Conservation (phyloP, 768 basidiomycete genomes). For the Tricholoma hemisulphureum region DNA sequence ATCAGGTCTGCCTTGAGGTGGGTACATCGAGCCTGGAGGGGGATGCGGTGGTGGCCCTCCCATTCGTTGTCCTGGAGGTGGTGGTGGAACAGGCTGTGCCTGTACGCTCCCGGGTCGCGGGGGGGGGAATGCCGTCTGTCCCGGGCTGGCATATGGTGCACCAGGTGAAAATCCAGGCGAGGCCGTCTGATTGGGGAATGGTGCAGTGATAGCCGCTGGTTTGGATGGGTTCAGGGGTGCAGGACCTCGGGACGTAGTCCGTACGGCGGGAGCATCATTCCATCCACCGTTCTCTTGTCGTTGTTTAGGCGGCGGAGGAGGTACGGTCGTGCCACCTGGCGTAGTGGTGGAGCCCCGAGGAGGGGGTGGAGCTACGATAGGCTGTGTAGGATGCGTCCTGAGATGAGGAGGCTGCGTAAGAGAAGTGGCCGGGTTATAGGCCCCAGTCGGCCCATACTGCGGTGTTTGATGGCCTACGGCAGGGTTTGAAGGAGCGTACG, state of each 20-base stretch:
- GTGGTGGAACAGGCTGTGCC: conserved; percentile 44
- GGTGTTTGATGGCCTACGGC: conserved; percentile 12
- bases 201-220: conserved; percentile 75
- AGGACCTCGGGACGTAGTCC: conserved; percentile 50
- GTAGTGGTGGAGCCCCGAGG: conserved; percentile 36
- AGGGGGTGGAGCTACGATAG: conserved; percentile 42
- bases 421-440: conserved; percentile 21
- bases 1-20: conserved; percentile 31
- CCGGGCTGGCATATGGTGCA: conserved; percentile 45
- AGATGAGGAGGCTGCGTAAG: conserved; percentile 42
- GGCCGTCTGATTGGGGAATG: conserved; percentile 72
- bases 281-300: conserved; percentile 77
- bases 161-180: conserved; percentile 46
- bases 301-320: conserved; percentile 52
- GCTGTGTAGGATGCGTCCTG: conserved; percentile 35
- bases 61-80: conserved; percentile 35
- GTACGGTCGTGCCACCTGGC: conserved; percentile 21
- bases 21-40: conserved; percentile 28
- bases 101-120: conserved; percentile 63
- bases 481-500: conserved; percentile 26
- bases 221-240: conserved; percentile 48
- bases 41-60: conserved; percentile 28
- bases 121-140: conserved; percentile 48
- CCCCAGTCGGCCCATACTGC: conserved; percentile 32
- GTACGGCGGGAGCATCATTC: conserved; percentile 80